A percentile compares a stretch with the other conserved stretches of the same genome.
phyloP scores from a whole-genome alignment of 1,139 yeast species.

The Lodderomyces metapsilosis region DNA sequence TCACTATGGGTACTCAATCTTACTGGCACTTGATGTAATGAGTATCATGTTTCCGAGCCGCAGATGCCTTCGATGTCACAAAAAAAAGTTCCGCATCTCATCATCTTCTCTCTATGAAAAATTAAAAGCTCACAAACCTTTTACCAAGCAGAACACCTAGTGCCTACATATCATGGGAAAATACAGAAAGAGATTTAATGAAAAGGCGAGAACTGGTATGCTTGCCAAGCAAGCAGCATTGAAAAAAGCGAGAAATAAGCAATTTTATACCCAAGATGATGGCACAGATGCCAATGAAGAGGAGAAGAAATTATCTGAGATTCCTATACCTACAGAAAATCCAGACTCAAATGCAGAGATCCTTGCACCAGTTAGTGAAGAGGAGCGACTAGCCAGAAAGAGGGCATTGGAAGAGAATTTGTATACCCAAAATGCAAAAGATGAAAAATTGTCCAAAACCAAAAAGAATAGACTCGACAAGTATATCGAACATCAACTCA shows the following conservation, averaged over 20 bases:
- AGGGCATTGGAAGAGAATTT: constrained; percentile 61
- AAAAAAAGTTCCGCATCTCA: neutral
- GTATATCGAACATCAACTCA: constrained; percentile 82
- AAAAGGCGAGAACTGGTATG: constrained; percentile 83
- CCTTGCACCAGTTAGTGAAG: constrained; percentile 47
- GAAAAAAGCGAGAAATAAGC: constrained; percentile 66
- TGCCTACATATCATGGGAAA: no score
- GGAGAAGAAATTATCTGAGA: constrained; percentile 3
- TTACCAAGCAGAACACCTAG: no score
- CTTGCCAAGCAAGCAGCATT: constrained; percentile 76
- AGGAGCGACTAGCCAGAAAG: constrained; percentile 64
- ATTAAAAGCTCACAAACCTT: no score
- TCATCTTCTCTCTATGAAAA: neutral
- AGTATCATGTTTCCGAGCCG: neutral
- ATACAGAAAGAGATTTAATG: constrained; percentile 77
- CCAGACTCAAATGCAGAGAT: constrained; percentile 63
- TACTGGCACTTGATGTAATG: no score
- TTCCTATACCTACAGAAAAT: constrained; percentile 6
- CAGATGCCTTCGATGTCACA: neutral
- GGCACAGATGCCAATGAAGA: constrained; percentile 13
- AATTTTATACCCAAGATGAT: constrained; percentile 43
- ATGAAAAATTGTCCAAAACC: constrained; percentile 65
- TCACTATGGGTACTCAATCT: no score
- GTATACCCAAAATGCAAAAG: constrained; percentile 52
- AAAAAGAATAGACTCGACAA: constrained; percentile 78